phyloP scores from a whole-genome alignment of 2,329 filamentous ascomycete species.

The Aureobasidium leucospermi region DNA sequence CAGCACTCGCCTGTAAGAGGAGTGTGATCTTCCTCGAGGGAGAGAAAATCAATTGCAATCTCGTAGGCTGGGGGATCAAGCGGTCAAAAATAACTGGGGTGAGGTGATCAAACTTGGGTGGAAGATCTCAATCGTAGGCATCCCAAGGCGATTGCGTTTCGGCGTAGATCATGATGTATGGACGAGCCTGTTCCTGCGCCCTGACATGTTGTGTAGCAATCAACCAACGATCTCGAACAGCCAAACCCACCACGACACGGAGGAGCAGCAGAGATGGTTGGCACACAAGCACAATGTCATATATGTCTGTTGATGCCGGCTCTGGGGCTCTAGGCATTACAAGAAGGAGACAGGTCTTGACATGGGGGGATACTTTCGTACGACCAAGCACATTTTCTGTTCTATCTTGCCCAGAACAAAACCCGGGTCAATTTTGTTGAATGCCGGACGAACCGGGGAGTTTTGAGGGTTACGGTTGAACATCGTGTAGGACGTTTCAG shows the following conservation, averaged over 20 bases:
- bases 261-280: conserved; percentile 4
- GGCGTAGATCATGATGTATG: conserved; percentile 9
- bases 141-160: conserved; percentile 9
- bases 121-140: not conserved
- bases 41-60: not conserved
- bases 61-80: not conserved
- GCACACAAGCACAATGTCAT: conserved; percentile 4
- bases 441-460: conserved; percentile 1
- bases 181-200: conserved; percentile 5
- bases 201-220: conserved; percentile 12
- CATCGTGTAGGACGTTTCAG: conserved; percentile 12
- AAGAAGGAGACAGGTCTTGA: not conserved
- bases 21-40: not conserved
- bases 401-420: not conserved
- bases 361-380: not conserved
- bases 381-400: conserved; percentile 3
- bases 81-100: not conserved
- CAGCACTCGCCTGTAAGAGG: not conserved
- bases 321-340: not conserved
- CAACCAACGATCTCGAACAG: conserved; percentile 7
- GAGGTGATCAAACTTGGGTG: not conserved
- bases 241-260: not conserved
- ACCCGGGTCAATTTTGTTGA: not conserved
- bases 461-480: not conserved
- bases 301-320: not conserved